Evolutionary conservation across 1,284 basidiomycete species (phyloP), one percentile per base, ranked within the genome.

Genomic region (Puccinia hordei): DNA sequence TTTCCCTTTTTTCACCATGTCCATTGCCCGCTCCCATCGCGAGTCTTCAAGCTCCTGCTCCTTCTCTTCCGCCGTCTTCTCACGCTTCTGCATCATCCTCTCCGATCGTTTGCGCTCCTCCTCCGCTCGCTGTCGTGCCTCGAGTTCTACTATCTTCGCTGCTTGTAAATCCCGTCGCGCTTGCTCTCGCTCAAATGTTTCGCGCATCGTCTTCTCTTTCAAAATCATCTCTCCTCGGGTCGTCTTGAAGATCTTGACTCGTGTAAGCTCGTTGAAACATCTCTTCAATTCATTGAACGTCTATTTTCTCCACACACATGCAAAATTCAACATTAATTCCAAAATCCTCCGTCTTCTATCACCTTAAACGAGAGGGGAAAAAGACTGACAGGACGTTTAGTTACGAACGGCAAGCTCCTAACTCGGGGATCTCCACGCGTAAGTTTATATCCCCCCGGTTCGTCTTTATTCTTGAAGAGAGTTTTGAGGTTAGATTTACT

Each of bases 391-490:
- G 95, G 94, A 82, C 95, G 89, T 41, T 94, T 90, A 1, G 95
- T 98, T 6, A 94, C 94, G 86, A 98, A 98, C 0, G 94, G 94
- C 86, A 96, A 96, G 0, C 91, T 92, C 69, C 94, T 90, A 46
- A 98, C 87, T 61, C 95, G 89, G 30, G 90, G 89, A 83, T 79
- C 77, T 8, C 41, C 19, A 97, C 93, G 30, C 10, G 44, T 53
- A 30, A 73, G 24, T 41, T 55, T 55, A 57, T n/a, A 55, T 17
- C 41, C 27, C 88, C 89, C 88, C 73, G 38, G 27, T 44, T 81
- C 27, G 22, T 73, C 10, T 13, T 69, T 49, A 83, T 94, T 94
- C 71, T 94, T 94, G 82, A 93, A 88, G 86, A 98, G 96, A 81
- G 93, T 94, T 81, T 90, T 90, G 81, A 83, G 82, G 80, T 92